Base-by-base conservation (phyloP, 805 yeast genomes). In the Suhomyces emberorum region DNA sequence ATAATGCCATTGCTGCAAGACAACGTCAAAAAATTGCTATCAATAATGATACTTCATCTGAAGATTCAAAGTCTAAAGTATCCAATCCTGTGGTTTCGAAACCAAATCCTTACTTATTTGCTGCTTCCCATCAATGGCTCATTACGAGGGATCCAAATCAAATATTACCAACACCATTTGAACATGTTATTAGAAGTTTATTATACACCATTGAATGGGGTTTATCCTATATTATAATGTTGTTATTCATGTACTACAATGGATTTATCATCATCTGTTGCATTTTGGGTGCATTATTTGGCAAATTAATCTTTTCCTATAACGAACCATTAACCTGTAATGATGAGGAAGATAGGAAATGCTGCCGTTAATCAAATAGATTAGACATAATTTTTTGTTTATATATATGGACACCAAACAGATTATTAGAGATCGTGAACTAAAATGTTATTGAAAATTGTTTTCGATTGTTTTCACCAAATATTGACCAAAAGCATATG, bases 181-280 rank as follows among this genome's bases (percentile, higher is more conserved):
- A 77, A 45, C 87, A 81, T 49, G 7, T 74, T 3, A 47, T 74
- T 11, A 68, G 82, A 41, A 60, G 76, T 0, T 34, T 63, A 2
- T 46, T 80, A 23, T 81, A 72, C 54, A 72, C 78, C 1, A 50
- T 77, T 18, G 81, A 80, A 52, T 78, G 83, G 77, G 81, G 81
- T 3, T 68, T 75, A 11, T 74, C 81, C 3, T 81, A 81, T 55
- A 55, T 81, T 34, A 74, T 81, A 50, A 82, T 81, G 84, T 69
- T 82, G 63, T 60, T 82, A 48, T 81, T 80, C 64, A 81, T 82
- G 88, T 80, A 81, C 64, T 81, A 77, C 63, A 81, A 81, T 49
- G 87, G 87, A 11, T 81, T 79, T 52, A 67, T 81, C 25, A 74
- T 79, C 41, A 76, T 81, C 39, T 70, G 79, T 8, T 79, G 83